Evolutionary conservation across 495 filamentous ascomycete species (phyloP).

Genomic region (Thermothielavioides terrestris): DNA sequence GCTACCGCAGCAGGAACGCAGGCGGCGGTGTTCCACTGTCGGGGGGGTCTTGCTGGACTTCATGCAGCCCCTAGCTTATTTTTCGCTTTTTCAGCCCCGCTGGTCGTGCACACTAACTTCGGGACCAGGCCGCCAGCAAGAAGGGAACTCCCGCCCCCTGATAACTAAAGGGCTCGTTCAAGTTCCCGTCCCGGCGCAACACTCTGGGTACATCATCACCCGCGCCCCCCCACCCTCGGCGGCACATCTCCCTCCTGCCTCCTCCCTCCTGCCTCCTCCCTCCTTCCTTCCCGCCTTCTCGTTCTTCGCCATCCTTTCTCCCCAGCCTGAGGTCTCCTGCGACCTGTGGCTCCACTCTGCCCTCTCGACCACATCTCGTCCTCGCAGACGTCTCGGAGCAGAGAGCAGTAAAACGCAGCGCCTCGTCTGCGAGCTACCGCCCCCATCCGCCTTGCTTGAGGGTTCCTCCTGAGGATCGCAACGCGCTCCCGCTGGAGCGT

Average conservation of each 20-base stretch:
- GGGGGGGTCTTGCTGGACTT: constrained; percentile 5
- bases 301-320: too few relatives aligned
- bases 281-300: constrained; percentile 1
- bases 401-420: too few relatives aligned
- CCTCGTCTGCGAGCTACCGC: too few relatives aligned
- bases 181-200: constrained; percentile 18
- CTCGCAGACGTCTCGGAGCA: too few relatives aligned
- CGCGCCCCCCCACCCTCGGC: constrained; percentile 10
- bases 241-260: background rate
- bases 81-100: constrained; percentile 11
- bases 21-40: constrained; percentile 1
- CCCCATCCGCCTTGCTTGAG: too few relatives aligned
- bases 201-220: constrained; percentile 21
- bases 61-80: constrained; percentile 6
- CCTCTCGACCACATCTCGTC: too few relatives aligned
- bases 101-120: constrained; percentile 16
- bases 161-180: constrained; percentile 22
- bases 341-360: too few relatives aligned
- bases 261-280: constrained; percentile 3
- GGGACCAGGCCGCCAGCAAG: constrained; percentile 22
- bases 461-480: too few relatives aligned
- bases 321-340: too few relatives aligned
- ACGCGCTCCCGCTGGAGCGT: too few relatives aligned
- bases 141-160: constrained; percentile 28
- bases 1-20: constrained; percentile 4